Conservation (phyloP, 495 filamentous ascomycete species). For the Annulohypoxylon nitens region DNA sequence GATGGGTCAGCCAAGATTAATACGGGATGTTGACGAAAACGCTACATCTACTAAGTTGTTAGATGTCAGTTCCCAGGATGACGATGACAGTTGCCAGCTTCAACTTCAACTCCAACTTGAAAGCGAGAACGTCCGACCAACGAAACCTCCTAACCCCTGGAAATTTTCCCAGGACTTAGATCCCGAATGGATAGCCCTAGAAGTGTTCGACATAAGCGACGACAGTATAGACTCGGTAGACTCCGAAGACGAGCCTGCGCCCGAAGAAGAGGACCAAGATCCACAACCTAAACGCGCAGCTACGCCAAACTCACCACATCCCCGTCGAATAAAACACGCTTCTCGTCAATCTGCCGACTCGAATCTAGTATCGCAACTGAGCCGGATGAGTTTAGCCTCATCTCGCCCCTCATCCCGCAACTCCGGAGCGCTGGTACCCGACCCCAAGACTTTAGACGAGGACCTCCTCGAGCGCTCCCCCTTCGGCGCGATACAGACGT, state of each 20-base stretch:
- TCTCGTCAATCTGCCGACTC: constrained; percentile 53
- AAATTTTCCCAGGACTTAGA: constrained; percentile 83
- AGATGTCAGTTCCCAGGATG: constrained; percentile 63
- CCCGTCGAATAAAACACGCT: constrained; percentile 30
- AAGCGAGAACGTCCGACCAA: constrained; percentile 36
- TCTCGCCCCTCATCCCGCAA: constrained; percentile 41
- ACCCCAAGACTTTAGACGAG: constrained; percentile 18
- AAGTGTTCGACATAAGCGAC: constrained; percentile 80
- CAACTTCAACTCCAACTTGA: constrained; percentile 72
- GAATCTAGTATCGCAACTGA: constrained; percentile 57
- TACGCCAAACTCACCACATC: not conserved
- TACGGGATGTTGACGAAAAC: constrained; percentile 36
- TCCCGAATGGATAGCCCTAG: constrained; percentile 95
- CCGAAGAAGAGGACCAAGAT: constrained; percentile 46
- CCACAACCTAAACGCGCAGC: constrained; percentile 31
- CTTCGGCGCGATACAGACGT: constrained; percentile 74
- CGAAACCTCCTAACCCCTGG: constrained; percentile 61
- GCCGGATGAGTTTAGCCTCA: constrained; percentile 55
- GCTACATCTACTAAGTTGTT: constrained; percentile 20
- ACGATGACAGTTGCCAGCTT: constrained; percentile 78
- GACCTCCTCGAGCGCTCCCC: constrained; percentile 52
- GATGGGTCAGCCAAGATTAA: constrained; percentile 8
- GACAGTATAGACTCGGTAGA: constrained; percentile 49
- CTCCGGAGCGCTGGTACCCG: constrained; percentile 22
- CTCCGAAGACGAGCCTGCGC: constrained; percentile 52